phyloP scores from a whole-genome alignment of 1,139 yeast species.

The Oligophagozyma castellii region DNA sequence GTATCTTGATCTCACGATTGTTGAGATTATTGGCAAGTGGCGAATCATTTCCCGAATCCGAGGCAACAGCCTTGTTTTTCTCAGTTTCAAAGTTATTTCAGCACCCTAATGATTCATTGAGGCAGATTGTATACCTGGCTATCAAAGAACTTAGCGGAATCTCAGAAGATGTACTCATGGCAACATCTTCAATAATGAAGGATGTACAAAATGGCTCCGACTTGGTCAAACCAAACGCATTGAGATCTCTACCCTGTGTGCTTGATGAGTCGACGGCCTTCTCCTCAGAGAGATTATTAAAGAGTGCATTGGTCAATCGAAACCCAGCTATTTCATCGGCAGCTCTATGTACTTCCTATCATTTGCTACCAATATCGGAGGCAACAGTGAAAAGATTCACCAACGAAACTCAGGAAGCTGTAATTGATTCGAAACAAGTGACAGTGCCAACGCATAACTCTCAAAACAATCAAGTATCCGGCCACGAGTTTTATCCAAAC shows the following conservation, averaged over 20 bases:
- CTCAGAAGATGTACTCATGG: slow-evolving; percentile 92
- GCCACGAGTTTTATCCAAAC: slow-evolving; percentile 33
- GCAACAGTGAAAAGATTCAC: slow-evolving; percentile 90
- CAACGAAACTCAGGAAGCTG: slow-evolving; percentile 85
- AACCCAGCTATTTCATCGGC: slow-evolving; percentile 86
- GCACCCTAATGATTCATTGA: slow-evolving; percentile 77
- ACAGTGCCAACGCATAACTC: slow-evolving; percentile 25
- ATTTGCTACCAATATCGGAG: slow-evolving; percentile 75
- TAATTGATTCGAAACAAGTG: slow-evolving; percentile 50
- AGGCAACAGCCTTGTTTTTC: slow-evolving; percentile 86
- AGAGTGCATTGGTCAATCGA: slow-evolving; percentile 83
- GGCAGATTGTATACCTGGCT: slow-evolving; percentile 89
- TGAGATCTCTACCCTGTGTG: slow-evolving; percentile 80
- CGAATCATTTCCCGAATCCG: slow-evolving; percentile 74
- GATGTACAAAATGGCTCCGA: slow-evolving; percentile 86
- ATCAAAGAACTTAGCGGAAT: slow-evolving; percentile 77
- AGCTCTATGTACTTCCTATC: slow-evolving; percentile 82
- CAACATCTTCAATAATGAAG: slow-evolving; percentile 94
- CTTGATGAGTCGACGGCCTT: slow-evolving; percentile 88
- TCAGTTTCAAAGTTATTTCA: slow-evolving; percentile 90
- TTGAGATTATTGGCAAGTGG: slow-evolving; percentile 67
- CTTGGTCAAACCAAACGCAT: slow-evolving; percentile 86
- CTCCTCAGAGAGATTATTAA: slow-evolving; percentile 86
- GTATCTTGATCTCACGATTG: slow-evolving; percentile 49
- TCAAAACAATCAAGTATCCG: slow-evolving; percentile 21